Conservation (phyloP, 371 early-diverging fungal genomes). For the Amoeboaphelidium protococcarum region DNA sequence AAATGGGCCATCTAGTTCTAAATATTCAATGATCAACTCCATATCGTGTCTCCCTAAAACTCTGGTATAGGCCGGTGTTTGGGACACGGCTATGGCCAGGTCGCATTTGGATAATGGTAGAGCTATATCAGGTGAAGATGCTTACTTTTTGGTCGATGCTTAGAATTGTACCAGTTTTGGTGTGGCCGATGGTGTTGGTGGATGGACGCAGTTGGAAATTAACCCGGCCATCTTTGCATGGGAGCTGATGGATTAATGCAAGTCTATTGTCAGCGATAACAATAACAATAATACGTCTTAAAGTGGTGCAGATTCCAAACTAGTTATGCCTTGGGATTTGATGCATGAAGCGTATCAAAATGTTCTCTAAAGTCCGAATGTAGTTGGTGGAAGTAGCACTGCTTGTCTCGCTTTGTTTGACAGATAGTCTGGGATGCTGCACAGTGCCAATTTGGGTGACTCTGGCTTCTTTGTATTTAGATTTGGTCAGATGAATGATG, state of each 20-base stretch:
- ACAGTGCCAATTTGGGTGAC: slow-evolving; percentile 6
- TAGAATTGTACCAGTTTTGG: neutral
- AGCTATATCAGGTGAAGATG: slow-evolving; percentile 1
- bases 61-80: too few relatives aligned
- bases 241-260: slow-evolving; percentile 5
- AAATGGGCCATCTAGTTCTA: too few relatives aligned
- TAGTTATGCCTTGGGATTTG: neutral
- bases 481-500: neutral
- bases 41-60: too few relatives aligned
- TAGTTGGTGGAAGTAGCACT: slow-evolving; percentile 5
- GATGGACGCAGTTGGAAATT: slow-evolving; percentile 5
- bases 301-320: too few relatives aligned
- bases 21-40: too few relatives aligned
- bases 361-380: neutral
- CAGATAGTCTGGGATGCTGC: slow-evolving; percentile 1
- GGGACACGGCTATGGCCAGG: too few relatives aligned
- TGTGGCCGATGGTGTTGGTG: slow-evolving; percentile 9
- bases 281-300: too few relatives aligned
- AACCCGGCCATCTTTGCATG: slow-evolving; percentile 6
- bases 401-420: slow-evolving; percentile 5
- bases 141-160: neutral
- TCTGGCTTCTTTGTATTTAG: slow-evolving; percentile 6
- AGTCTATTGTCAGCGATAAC: neutral
- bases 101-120: too few relatives aligned
- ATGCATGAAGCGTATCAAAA: neutral